A percentile compares a stretch with the other conserved stretches of the same genome.
Evolutionary conservation across 2,329 filamentous ascomycete species (phyloP).

Genomic region (Fusarium torulosum): DNA sequence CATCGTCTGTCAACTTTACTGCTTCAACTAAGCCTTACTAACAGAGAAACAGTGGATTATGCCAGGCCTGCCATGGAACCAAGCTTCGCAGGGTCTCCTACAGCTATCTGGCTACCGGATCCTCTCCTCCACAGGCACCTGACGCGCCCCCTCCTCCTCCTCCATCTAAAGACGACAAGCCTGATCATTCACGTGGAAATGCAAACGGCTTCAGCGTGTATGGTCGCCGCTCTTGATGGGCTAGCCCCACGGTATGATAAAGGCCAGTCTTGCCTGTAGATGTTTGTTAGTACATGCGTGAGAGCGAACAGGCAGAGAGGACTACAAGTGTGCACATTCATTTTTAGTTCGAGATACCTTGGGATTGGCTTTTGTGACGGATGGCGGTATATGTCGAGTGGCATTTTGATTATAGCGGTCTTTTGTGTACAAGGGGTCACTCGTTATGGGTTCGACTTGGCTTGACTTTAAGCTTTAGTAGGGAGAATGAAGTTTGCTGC

Average conservation of each 20-base stretch:
- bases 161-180: constrained; percentile 30
- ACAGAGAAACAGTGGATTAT: constrained; percentile 19
- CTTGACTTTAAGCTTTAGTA: constrained; percentile 1
- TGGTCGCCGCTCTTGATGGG: constrained; percentile 19
- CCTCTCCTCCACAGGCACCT: constrained; percentile 14
- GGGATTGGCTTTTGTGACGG: constrained; percentile 12
- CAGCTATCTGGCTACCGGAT: constrained; percentile 33
- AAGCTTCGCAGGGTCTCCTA: constrained; percentile 44
- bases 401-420: constrained; percentile 8
- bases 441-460: constrained; percentile 18
- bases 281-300: constrained; percentile 41
- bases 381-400: not conserved
- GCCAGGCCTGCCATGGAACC: constrained; percentile 43
- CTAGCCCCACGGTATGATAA: not conserved
- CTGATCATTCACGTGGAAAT: constrained; percentile 26
- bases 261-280: constrained; percentile 23
- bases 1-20: constrained; percentile 23
- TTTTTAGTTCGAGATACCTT: constrained; percentile 37
- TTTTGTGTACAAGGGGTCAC: constrained; percentile 14
- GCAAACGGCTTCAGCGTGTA: constrained; percentile 33
- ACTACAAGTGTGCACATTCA: constrained; percentile 34
- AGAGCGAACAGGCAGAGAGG: constrained; percentile 29
- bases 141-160: constrained; percentile 30
- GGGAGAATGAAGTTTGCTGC: constrained; percentile 4
- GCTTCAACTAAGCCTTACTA: not conserved